Conservation (phyloP, 306 rosid species). For the peach (Prunus persica) region Prunus_persica_NCBIv2 NC_034009.1:44602501-44603000, state of each 20-base stretch:
- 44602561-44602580: background rate
- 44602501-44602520: background rate
- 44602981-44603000: background rate
- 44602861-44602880: background rate
- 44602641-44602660: background rate
- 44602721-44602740: conserved; percentile 52
- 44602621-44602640: background rate
- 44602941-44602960: conserved; percentile 95
- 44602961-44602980: conserved; percentile 50
- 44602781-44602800: conserved; percentile 98
- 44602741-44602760: conserved; percentile 69
- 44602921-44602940: conserved; percentile 98
- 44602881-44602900: conserved; percentile 24
- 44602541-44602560: background rate
- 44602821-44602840: background rate
- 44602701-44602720: background rate
- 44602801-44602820: background rate
- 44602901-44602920: conserved; percentile 60
- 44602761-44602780: conserved; percentile 89
- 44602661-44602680: background rate
- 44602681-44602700: background rate
- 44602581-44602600: background rate
- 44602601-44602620: background rate
- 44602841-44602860: background rate
- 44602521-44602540: background rate